Evolutionary conservation across 148 eudicot species (phyloP).

Genomic region (Bassia scoparia): DNA sequence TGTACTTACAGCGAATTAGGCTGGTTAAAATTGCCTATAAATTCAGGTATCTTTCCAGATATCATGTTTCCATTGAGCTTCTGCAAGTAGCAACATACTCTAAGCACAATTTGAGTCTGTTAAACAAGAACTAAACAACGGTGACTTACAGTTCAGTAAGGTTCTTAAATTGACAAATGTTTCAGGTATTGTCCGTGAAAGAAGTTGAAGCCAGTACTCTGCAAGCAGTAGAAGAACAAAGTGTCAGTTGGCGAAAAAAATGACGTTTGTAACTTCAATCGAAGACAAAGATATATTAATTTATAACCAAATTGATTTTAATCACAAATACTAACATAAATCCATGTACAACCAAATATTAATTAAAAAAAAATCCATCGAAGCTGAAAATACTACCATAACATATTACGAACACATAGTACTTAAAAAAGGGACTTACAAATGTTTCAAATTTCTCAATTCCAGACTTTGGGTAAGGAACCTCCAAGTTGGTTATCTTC

Average conservation of each 20-base stretch:
- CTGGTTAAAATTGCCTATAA: conserved; percentile 66
- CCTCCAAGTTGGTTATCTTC: too few species aligned
- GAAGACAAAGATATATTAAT: too few species aligned
- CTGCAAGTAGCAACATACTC: conserved; percentile 33
- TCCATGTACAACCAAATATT: too few species aligned
- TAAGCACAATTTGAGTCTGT: background rate
- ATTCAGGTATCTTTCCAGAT: conserved; percentile 67
- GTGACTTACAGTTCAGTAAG: conserved; percentile 61
- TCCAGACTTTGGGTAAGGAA: too few species aligned
- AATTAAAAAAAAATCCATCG: too few species aligned
- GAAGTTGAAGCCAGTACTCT: conserved; percentile 62
- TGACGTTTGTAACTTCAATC: too few species aligned
- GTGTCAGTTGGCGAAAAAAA: background rate
- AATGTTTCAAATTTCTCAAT: conserved; percentile 38
- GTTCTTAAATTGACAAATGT: conserved; percentile 52
- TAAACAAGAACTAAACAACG: background rate
- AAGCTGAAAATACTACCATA: too few species aligned
- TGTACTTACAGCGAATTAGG: conserved; percentile 51
- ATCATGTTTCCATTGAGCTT: conserved; percentile 60
- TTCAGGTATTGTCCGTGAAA: conserved; percentile 65
- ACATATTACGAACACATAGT: too few species aligned
- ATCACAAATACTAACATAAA: too few species aligned
- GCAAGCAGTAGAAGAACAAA: conserved; percentile 17
- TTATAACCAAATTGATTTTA: too few species aligned
- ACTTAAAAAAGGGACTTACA: conserved; percentile 38